Base-by-base conservation (phyloP, 768 basidiomycete genomes). In the Suillus bovinus region DNA sequence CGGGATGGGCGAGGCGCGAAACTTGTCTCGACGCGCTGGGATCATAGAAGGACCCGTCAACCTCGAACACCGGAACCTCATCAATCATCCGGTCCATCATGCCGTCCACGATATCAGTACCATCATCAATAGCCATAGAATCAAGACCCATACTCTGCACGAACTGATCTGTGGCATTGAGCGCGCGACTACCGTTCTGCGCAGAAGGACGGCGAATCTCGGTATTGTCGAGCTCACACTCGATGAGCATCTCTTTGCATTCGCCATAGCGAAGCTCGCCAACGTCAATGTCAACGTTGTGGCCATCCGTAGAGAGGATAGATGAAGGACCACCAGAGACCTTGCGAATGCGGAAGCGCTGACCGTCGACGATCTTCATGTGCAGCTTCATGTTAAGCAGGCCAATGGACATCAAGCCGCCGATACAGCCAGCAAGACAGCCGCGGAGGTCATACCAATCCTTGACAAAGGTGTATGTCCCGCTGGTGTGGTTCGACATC, bases 31-130 rank as follows among this genome's bases (percentile, higher is more conserved):
- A 81, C 7, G 90, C 91, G 1, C 87, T 84, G 2, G 96, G 96
- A 74, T 99, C 96, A 72, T 88, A 93, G 84, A 94, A 99, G 34
- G 92, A 88, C 9, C 95, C 95, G 66, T 98, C 96, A 16, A 98
- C 93, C 74, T 99, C 96, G 56, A 96, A 86, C 11, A 98, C 92
- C 1, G 96, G 97, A 11, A 97, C 91, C 70, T 99, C 97, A 70
- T 99, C 97, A 52, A 97, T 95, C 91, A 98, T 92, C 52, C 90
- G 82, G 66, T 95, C 94, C 90, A 94, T 93, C 91, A 94, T 93
- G 38, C 94, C 93, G 62, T 93, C 91, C 57, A 87, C 83, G 66
- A 94, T 88, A 73, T 92, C 88, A 14, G 84, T 76, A 0, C 70
- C 66, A 64, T 93, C 93, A 3, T 88, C 90, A 52, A 93, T 89